A percentile compares a stretch with the other conserved stretches of the same genome.
Conservation (phyloP, 2,329 filamentous ascomycete species). For the Talaromyces sp. region DNA sequence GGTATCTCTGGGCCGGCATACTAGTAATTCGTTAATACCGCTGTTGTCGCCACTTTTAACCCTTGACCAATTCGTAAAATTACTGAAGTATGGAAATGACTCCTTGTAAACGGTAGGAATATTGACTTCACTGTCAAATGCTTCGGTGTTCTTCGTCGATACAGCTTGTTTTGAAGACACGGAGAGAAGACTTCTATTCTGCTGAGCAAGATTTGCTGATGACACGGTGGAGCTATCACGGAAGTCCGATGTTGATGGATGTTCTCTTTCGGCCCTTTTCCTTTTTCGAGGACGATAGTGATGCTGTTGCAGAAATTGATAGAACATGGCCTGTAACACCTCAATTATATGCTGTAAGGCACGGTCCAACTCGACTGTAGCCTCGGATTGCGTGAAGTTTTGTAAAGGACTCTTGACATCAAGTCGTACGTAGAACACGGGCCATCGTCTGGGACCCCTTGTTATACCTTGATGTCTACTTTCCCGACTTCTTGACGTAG, state of each 20-base stretch:
- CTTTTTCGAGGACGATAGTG: constrained; percentile 58
- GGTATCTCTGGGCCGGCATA: constrained; percentile 15
- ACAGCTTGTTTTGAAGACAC: background rate
- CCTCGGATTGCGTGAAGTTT: constrained; percentile 39
- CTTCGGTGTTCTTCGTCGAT: background rate
- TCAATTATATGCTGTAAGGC: constrained; percentile 58
- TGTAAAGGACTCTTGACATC: constrained; percentile 44
- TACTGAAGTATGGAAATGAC: constrained; percentile 16
- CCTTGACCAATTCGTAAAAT: constrained; percentile 41
- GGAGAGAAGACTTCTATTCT: background rate
- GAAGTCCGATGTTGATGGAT: constrained; percentile 9
- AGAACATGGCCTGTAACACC: constrained; percentile 65
- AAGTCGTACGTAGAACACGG: constrained; percentile 82
- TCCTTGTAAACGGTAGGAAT: constrained; percentile 28
- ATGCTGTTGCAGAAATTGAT: constrained; percentile 71
- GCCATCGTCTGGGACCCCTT: constrained; percentile 75
- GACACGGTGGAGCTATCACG: background rate
- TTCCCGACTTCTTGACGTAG: constrained; percentile 46
- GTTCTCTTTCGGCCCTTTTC: constrained; percentile 17
- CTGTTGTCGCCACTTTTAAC: constrained; percentile 35
- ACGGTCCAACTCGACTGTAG: constrained; percentile 33
- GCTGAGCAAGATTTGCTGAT: background rate
- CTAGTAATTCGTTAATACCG: constrained; percentile 21
- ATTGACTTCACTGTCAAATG: constrained; percentile 24
- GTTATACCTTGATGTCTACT: constrained; percentile 45